These are phyloP conservation scores for Aspergillus intermedius DNA, from an alignment of 2,329 filamentous ascomycete species.

Conservation along the genomic window DNA sequence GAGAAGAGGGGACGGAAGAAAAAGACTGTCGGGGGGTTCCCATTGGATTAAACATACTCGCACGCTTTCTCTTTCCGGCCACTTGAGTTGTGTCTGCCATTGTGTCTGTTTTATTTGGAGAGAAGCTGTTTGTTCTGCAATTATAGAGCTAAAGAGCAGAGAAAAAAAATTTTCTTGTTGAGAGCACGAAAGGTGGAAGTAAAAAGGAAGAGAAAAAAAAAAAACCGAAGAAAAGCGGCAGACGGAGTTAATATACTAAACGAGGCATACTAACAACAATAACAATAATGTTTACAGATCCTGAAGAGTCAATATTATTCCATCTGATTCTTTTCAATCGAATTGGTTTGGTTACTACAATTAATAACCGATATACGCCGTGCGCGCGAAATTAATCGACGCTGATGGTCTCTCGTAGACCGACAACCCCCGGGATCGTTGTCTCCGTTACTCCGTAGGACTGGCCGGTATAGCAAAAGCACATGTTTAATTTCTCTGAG, in stretches of 20 bases:
- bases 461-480: neutral
- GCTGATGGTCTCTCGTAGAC: neutral
- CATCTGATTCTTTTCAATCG: neutral
- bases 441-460: neutral
- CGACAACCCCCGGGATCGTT: neutral
- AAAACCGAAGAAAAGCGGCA: neutral
- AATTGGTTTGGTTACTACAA: neutral
- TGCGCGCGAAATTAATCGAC: neutral
- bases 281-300: too few relatives aligned
- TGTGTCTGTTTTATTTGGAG: slow-evolving; percentile 8
- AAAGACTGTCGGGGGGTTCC: slow-evolving; percentile 1
- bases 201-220: slow-evolving; percentile 3
- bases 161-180: neutral
- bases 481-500: too few relatives aligned
- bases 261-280: too few relatives aligned
- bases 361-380: neutral
- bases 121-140: neutral
- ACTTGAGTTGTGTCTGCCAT: slow-evolving; percentile 29
- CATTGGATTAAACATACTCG: slow-evolving; percentile 26
- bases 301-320: neutral
- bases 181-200: neutral
- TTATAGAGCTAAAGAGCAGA: slow-evolving; percentile 4
- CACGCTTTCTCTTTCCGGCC: slow-evolving; percentile 34
- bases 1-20: slow-evolving; percentile 1
- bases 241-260: neutral